Percentiles rank a stretch among this genome's conserved stretches.
These are phyloP conservation scores for Wickerhamiella azyma DNA, from an alignment of 805 yeast species.

Conservation along the genomic window DNA sequence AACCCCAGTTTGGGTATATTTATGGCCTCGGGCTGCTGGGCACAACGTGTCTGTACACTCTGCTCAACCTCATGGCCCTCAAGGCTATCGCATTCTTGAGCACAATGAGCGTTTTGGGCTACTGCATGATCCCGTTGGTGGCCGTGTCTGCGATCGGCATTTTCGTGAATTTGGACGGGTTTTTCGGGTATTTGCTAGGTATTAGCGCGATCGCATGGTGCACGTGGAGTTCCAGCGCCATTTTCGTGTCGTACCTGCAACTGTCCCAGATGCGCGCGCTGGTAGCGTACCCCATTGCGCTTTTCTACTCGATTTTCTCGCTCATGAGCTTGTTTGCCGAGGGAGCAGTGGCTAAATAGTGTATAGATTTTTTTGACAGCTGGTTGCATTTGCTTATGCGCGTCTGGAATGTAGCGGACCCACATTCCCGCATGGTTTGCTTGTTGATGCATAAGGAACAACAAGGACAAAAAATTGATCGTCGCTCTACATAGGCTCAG, in stretches of 20 bases:
- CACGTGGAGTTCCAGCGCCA: slow-evolving; percentile 84
- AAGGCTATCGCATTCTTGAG: slow-evolving; percentile 36
- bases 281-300: slow-evolving; percentile 83
- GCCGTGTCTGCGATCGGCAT: slow-evolving; percentile 61
- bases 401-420: background rate
- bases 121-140: slow-evolving; percentile 83
- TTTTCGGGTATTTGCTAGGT: slow-evolving; percentile 58
- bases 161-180: slow-evolving; percentile 51
- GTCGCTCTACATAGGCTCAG: no score
- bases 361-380: background rate
- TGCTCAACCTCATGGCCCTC: slow-evolving; percentile 75
- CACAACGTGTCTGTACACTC: slow-evolving; percentile 64
- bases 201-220: slow-evolving; percentile 71
- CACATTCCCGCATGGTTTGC: no score
- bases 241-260: slow-evolving; percentile 73
- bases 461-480: no score
- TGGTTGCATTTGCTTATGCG: no score
- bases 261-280: slow-evolving; percentile 75
- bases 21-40: slow-evolving; percentile 94
- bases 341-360: background rate
- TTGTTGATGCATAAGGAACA: no score
- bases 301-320: slow-evolving; percentile 89
- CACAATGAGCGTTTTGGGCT: slow-evolving; percentile 86
- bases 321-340: slow-evolving; percentile 81
- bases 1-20: slow-evolving; percentile 91